A percentile compares a stretch with the other conserved stretches of the same genome.
phyloP scores from a whole-genome alignment of 768 basidiomycete genomes.

The Lentinula raphanica region DNA sequence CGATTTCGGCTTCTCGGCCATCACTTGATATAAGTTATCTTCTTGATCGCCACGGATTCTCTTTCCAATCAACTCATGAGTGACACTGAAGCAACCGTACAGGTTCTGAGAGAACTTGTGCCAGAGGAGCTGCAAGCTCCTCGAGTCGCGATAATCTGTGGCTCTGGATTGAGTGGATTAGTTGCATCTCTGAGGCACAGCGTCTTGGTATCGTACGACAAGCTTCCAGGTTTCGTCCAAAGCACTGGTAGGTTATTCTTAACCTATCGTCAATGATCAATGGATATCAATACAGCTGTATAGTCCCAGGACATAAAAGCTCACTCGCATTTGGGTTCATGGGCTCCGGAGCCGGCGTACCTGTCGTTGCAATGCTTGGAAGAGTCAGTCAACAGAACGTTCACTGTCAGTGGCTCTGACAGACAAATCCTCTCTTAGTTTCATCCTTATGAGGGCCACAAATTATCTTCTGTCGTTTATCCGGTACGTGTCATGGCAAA shows the following conservation, averaged over 20 bases:
- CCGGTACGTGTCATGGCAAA: conserved; percentile 76
- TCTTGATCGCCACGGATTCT: too few species aligned
- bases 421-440: conserved; percentile 41
- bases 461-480: conserved; percentile 62
- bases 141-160: conserved; percentile 79
- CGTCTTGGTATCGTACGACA: conserved; percentile 58
- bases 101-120: conserved; percentile 21
- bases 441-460: conserved; percentile 82
- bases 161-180: conserved; percentile 78
- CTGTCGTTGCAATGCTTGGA: conserved; percentile 88
- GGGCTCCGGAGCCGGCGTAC: conserved; percentile 55
- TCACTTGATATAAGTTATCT: too few species aligned
- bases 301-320: conserved; percentile 81
- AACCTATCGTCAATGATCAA: background rate
- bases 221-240: conserved; percentile 67
- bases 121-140: conserved; percentile 44
- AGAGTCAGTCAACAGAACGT: conserved; percentile 43
- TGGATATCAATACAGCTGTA: background rate
- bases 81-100: conserved; percentile 19
- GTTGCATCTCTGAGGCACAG: conserved; percentile 53
- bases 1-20: too few species aligned
- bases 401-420: background rate
- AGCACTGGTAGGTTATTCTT: conserved; percentile 57
- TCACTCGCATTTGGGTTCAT: conserved; percentile 76
- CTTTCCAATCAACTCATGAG: background rate